Base-by-base conservation (phyloP, 2,329 filamentous ascomycete genomes). In the Fusarium devonianum region DNA sequence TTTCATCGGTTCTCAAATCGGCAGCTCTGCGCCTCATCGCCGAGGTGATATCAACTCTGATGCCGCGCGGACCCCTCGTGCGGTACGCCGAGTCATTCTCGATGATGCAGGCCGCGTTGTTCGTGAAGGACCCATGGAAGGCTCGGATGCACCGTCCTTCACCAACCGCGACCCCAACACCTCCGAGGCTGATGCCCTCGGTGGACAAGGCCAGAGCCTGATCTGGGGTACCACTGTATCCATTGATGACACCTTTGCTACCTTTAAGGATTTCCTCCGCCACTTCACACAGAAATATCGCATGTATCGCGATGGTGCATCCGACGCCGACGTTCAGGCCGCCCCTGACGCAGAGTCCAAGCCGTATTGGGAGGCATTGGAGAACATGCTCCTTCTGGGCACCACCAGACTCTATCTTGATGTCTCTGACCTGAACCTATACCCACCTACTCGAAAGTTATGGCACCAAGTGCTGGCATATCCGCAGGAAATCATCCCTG, bases 211-310 rank as follows among this genome's bases (percentile, higher is more conserved):
- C 28, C 87, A 88, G 46, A 86, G 88, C 61, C 84, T 95, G 49
- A 93, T 99, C 58, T 99, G 94, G 94, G 94, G 94, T 71, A 99
- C 94, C 32, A 97, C 96, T 28, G 90, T 99, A 38, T 96, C 93
- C 5, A 88, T 99, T 42, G 85, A 90, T 52, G 92, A 97, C 69
- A 92, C 91, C 0, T 89, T 95, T 71, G 84, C 86, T 40, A 81
- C 87, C 0, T 96, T 97, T 78, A 93, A 94, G 67, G 92, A 94
- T 58, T 99, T 99, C 67, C 77, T 99, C 19, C 85, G 86, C 68
- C 95, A 96, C 69, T 99, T 94, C 65, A 90, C 92, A 52, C 87
- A 85, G 62, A 97, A 97, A 73, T 97, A 99, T 68, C 90, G 94
- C 56, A 84, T 97, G 83, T 94, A 93, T 75, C 84, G 85, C 16